phyloP scores from a whole-genome alignment of 768 basidiomycete genomes.

The Panus rudis region DNA sequence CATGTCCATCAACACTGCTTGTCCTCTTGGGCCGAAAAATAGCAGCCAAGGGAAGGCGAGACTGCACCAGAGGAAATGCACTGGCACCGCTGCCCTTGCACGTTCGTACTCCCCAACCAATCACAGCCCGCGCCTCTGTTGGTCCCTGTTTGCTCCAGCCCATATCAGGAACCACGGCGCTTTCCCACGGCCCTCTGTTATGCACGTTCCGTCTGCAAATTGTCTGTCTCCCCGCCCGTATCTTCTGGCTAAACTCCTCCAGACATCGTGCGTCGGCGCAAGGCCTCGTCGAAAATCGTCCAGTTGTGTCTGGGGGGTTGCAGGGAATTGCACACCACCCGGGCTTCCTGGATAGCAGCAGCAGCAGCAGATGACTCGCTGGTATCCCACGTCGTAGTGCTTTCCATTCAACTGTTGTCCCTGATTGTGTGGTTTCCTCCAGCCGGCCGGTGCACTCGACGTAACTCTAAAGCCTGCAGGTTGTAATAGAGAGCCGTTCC shows the following conservation, averaged over 20 bases:
- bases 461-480: too few species aligned
- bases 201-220: background rate
- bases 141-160: background rate
- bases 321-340: too few species aligned
- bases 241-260: background rate
- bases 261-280: too few species aligned
- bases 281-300: too few species aligned
- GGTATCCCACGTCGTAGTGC: too few species aligned
- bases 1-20: constrained; percentile 2
- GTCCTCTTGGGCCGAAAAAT: background rate
- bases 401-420: too few species aligned
- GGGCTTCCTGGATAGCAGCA: too few species aligned
- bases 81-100: constrained; percentile 8
- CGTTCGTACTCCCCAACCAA: constrained; percentile 13
- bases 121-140: background rate
- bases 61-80: background rate
- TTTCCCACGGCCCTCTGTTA: background rate
- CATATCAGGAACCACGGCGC: background rate
- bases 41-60: background rate
- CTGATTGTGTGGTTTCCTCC: too few species aligned
- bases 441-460: too few species aligned
- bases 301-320: too few species aligned
- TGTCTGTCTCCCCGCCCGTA: background rate
- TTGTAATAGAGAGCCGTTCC: too few species aligned
- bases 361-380: too few species aligned